Conservation (phyloP, 345 rosid genomes). For the Zanthoxylum bungeanum region DNA sequence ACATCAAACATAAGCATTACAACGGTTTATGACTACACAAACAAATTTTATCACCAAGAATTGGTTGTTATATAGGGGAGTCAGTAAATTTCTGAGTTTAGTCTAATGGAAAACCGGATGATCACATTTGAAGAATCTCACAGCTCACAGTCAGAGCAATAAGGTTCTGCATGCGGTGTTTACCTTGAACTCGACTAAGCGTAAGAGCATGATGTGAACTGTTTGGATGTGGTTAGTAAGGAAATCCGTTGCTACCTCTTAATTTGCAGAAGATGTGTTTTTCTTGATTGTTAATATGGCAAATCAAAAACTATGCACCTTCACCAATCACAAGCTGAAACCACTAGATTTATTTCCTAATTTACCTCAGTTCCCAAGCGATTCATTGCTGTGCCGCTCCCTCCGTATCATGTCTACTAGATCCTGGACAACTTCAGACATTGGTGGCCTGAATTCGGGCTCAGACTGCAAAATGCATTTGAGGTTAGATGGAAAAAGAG, state of each 20-base stretch:
- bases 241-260: conserved; percentile 9
- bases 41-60: conserved; percentile 33
- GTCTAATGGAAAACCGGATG: conserved; percentile 21
- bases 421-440: conserved; percentile 98
- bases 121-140: conserved; percentile 19
- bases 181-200: neutral
- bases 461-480: conserved; percentile 46
- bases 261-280: conserved; percentile 12
- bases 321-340: conserved; percentile 16
- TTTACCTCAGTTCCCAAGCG: conserved; percentile 38
- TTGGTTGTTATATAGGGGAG: conserved; percentile 19
- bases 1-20: conserved; percentile 8
- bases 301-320: conserved; percentile 10
- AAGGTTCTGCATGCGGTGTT: neutral
- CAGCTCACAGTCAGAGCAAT: neutral
- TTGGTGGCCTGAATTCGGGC: conserved; percentile 79
- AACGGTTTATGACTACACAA: conserved; percentile 8
- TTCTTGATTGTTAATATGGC: conserved; percentile 5
- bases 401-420: conserved; percentile 71
- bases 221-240: conserved; percentile 12
- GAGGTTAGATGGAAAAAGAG: neutral
- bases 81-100: conserved; percentile 25
- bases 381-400: conserved; percentile 61
- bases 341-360: conserved; percentile 2
- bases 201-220: conserved; percentile 6